phyloP scores from a whole-genome alignment of 306 rosid species.

The Acacia melanoxylon region DNA sequence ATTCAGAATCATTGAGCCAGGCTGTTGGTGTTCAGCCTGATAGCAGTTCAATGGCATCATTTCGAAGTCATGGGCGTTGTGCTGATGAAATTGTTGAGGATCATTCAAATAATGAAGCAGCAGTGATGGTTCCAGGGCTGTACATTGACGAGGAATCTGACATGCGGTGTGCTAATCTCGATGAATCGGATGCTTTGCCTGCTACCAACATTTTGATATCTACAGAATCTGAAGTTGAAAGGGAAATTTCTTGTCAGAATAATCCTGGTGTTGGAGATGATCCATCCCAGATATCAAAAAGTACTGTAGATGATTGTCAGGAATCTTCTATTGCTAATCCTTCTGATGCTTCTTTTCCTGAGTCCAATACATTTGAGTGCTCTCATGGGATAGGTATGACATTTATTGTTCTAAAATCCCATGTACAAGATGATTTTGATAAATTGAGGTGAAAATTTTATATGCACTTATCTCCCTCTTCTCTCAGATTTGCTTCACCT shows the following conservation, averaged over 20 bases:
- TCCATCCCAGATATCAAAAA: conserved; percentile 39
- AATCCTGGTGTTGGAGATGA: conserved; percentile 43
- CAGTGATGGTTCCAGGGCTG: conserved; percentile 37
- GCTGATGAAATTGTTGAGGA: conserved; percentile 38
- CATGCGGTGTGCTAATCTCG: conserved; percentile 27
- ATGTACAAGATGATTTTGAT: background rate
- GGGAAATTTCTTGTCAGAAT: conserved; percentile 36
- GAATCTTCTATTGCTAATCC: conserved; percentile 41
- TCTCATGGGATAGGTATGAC: conserved; percentile 61
- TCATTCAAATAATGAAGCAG: conserved; percentile 36
- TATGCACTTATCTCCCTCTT: background rate
- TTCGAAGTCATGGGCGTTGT: conserved; percentile 28
- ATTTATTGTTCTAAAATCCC: conserved; percentile 2
- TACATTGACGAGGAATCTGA: conserved; percentile 44
- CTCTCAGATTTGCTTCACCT: background rate
- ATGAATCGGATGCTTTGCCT: conserved; percentile 38
- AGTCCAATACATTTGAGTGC: conserved; percentile 39
- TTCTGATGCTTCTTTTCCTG: conserved; percentile 42
- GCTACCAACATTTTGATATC: conserved; percentile 35
- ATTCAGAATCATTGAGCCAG: conserved; percentile 38
- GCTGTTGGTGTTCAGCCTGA: conserved; percentile 34
- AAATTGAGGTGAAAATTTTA: conserved; percentile 1
- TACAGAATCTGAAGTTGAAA: conserved; percentile 49
- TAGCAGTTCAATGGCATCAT: conserved; percentile 34
- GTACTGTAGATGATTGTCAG: conserved; percentile 35